phyloP scores from a whole-genome alignment of 768 basidiomycete species.

The Thelephora ganbajun region DNA sequence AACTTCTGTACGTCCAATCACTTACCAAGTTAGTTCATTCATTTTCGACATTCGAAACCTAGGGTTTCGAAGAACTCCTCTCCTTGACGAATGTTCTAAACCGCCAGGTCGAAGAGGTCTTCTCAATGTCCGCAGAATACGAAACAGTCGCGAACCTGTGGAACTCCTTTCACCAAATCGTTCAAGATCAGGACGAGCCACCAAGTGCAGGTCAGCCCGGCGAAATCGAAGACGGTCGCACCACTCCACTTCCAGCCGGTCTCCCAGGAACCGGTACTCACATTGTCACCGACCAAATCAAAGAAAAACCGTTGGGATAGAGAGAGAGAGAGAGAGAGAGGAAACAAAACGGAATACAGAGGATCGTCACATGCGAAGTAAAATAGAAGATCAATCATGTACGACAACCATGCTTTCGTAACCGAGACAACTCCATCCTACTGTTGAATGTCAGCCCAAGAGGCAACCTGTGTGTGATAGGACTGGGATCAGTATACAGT shows the following conservation, averaged over 20 bases:
- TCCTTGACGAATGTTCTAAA: constrained; percentile 78
- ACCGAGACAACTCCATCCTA: too few species aligned
- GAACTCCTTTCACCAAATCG: constrained; percentile 68
- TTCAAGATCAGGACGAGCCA: constrained; percentile 28
- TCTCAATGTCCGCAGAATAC: constrained; percentile 88
- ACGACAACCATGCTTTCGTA: too few species aligned
- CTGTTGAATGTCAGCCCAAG: constrained; percentile 22
- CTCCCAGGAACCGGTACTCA: constrained; percentile 66
- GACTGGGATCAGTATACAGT: not conserved
- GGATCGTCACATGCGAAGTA: too few species aligned
- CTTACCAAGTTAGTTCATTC: not conserved
- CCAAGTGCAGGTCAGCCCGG: constrained; percentile 9
- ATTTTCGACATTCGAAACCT: not conserved
- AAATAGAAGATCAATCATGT: too few species aligned
- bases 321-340: not conserved
- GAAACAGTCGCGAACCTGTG: constrained; percentile 78
- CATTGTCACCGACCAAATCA: constrained; percentile 25
- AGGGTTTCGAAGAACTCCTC: constrained; percentile 85
- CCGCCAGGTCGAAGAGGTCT: constrained; percentile 83
- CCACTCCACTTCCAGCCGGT: constrained; percentile 8
- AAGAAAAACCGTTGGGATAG: constrained; percentile 3
- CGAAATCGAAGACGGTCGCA: constrained; percentile 10
- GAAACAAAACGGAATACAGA: too few species aligned
- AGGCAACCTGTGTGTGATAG: constrained; percentile 16
- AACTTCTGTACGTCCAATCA: constrained; percentile 32